A percentile compares a stretch with the other conserved stretches of the same genome.
phyloP scores from a whole-genome alignment of 768 basidiomycete genomes.

The Macrolepiota albuminosa region DNA sequence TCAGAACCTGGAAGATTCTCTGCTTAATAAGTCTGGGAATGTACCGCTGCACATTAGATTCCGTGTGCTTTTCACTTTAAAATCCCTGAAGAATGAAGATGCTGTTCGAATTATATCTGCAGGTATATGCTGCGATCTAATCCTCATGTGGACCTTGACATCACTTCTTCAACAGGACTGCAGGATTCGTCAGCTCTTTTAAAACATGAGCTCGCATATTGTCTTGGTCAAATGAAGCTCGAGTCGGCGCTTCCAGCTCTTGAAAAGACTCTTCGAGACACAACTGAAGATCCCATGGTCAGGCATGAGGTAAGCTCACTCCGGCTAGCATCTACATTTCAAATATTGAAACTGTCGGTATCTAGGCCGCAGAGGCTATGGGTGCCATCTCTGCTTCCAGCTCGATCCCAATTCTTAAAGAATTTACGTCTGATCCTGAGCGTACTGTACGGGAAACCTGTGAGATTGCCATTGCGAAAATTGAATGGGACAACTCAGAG shows the following conservation, averaged over 20 bases:
- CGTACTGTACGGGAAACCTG: conserved; percentile 89
- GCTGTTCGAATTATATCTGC: conserved; percentile 83
- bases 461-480: conserved; percentile 94
- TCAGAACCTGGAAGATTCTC: conserved; percentile 59
- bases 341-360: background rate
- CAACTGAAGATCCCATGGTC: conserved; percentile 88
- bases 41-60: conserved; percentile 85
- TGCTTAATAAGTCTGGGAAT: conserved; percentile 72
- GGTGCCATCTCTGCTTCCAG: conserved; percentile 78
- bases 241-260: conserved; percentile 72
- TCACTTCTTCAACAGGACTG: conserved; percentile 54
- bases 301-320: conserved; percentile 78
- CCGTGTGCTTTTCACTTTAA: conserved; percentile 88
- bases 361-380: conserved; percentile 95
- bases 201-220: conserved; percentile 97
- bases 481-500: conserved; percentile 84
- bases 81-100: conserved; percentile 71
- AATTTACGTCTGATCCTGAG: conserved; percentile 69
- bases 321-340: background rate
- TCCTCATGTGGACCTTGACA: background rate
- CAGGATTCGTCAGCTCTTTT: conserved; percentile 82
- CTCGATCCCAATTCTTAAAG: conserved; percentile 64
- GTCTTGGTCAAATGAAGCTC: conserved; percentile 87
- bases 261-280: conserved; percentile 67
- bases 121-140: conserved; percentile 41